A percentile compares a stretch with the other conserved stretches of the same genome.
phyloP scores from a whole-genome alignment of 2,329 filamentous ascomycete genomes.

The Phialophora macrospora region DNA sequence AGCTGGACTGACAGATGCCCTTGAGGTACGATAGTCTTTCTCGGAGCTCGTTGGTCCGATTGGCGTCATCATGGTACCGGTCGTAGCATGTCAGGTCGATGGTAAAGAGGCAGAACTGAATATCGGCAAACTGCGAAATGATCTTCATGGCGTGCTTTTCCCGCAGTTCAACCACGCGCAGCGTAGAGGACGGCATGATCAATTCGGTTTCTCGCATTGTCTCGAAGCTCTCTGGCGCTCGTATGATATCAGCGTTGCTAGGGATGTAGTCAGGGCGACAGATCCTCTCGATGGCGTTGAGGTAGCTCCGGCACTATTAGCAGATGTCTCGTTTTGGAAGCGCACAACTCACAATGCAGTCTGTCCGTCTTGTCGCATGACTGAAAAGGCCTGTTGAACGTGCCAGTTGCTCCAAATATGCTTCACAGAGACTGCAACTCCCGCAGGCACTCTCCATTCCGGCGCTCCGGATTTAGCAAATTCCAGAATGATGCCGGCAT shows the following conservation, averaged over 20 bases:
- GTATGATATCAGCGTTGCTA: slow-evolving; percentile 31
- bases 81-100: slow-evolving; percentile 34
- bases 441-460: slow-evolving; percentile 21
- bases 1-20: slow-evolving; percentile 15
- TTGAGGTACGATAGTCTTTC: slow-evolving; percentile 26
- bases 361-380: slow-evolving; percentile 28
- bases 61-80: slow-evolving; percentile 20
- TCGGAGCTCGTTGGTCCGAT: slow-evolving; percentile 23
- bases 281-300: slow-evolving; percentile 29
- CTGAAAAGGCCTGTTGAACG: slow-evolving; percentile 25
- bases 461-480: slow-evolving; percentile 24
- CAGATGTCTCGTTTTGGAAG: background rate
- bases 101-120: slow-evolving; percentile 30
- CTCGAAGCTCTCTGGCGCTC: slow-evolving; percentile 24
- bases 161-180: slow-evolving; percentile 27
- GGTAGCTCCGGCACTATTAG: slow-evolving; percentile 22
- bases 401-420: slow-evolving; percentile 31
- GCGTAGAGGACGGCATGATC: slow-evolving; percentile 15
- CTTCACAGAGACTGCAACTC: slow-evolving; percentile 17
- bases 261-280: slow-evolving; percentile 28
- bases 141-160: slow-evolving; percentile 23
- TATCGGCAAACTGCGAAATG: slow-evolving; percentile 30
- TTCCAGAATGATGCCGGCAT: slow-evolving; percentile 18
- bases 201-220: slow-evolving; percentile 33
- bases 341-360: slow-evolving; percentile 25